phyloP scores from a whole-genome alignment of 2,329 filamentous ascomycete genomes.

The Plectosphaerella plurivora region DNA sequence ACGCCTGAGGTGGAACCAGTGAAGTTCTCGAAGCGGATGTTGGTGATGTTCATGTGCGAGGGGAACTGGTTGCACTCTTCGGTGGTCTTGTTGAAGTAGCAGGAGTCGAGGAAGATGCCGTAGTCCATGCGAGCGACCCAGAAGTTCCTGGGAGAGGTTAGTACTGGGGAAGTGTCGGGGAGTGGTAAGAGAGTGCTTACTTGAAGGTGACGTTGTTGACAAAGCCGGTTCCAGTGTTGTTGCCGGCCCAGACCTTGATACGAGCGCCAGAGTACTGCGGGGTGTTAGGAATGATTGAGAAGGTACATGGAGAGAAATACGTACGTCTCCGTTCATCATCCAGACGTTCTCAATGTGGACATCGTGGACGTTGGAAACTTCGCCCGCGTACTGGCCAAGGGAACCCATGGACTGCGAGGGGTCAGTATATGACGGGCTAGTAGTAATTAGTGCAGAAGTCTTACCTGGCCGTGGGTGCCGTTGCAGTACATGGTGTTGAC shows the following conservation, averaged over 20 bases:
- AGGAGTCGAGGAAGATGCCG: slow-evolving; percentile 55
- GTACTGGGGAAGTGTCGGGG: not conserved
- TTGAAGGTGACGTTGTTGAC: slow-evolving; percentile 58
- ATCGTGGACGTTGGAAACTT: slow-evolving; percentile 51
- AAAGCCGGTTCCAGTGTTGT: slow-evolving; percentile 52
- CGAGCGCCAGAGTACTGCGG: slow-evolving; percentile 42
- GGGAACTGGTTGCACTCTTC: slow-evolving; percentile 49
- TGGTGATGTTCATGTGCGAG: slow-evolving; percentile 52
- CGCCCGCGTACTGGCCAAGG: slow-evolving; percentile 52
- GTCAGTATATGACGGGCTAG: not conserved
- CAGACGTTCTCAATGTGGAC: slow-evolving; percentile 57
- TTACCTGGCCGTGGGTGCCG: slow-evolving; percentile 43
- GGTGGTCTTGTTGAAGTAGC: slow-evolving; percentile 48
- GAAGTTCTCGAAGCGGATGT: slow-evolving; percentile 56
- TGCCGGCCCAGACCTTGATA: slow-evolving; percentile 58
- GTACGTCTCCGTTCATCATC: slow-evolving; percentile 37
- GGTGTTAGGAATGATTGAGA: not conserved
- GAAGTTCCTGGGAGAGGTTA: slow-evolving; percentile 37
- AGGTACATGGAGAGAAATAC: not conserved
- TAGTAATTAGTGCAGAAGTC: not conserved
- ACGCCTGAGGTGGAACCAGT: slow-evolving; percentile 52
- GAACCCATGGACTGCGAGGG: slow-evolving; percentile 45
- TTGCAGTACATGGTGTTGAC: slow-evolving; percentile 59
- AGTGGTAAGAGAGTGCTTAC: not conserved
- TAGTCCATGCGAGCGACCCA: slow-evolving; percentile 54